A percentile compares a stretch with the other conserved stretches of the same genome.
Conservation (phyloP, 306 rosid species). For the Oemleria cerasiformis region DNA sequence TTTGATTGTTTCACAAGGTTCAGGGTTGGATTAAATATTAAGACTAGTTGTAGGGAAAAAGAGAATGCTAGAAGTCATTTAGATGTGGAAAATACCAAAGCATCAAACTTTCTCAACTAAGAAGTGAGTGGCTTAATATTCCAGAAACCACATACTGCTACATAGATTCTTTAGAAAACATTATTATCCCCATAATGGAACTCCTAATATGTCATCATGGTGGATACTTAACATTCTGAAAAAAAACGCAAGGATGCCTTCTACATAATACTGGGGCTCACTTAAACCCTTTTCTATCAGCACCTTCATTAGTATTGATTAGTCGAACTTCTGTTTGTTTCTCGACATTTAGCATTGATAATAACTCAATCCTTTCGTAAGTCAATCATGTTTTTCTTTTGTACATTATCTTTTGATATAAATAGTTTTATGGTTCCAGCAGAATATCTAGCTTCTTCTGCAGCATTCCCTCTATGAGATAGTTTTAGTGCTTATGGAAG, state of each 20-base stretch:
- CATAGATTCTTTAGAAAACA: background rate
- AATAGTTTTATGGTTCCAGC: background rate
- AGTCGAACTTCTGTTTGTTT: background rate
- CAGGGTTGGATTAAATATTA: background rate
- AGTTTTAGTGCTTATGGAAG: background rate
- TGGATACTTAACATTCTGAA: background rate
- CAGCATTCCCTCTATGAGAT: background rate
- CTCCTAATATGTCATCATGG: background rate
- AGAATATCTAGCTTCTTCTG: background rate
- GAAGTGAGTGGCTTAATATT: background rate
- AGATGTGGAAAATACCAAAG: background rate
- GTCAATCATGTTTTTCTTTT: background rate
- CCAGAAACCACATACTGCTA: background rate
- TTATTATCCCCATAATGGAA: background rate
- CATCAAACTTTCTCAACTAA: background rate
- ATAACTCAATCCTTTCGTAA: background rate
- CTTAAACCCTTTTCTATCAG: background rate
- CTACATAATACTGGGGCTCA: background rate
- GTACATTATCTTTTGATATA: background rate
- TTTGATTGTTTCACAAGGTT: background rate
- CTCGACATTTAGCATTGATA: background rate
- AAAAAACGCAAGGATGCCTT: background rate
- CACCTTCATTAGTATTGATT: background rate
- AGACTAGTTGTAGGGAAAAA: background rate
- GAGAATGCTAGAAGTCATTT: conserved; percentile 1